These are phyloP conservation scores for Annulohypoxylon nitens DNA, from an alignment of 495 filamentous ascomycete species.

Conservation along the genomic window DNA sequence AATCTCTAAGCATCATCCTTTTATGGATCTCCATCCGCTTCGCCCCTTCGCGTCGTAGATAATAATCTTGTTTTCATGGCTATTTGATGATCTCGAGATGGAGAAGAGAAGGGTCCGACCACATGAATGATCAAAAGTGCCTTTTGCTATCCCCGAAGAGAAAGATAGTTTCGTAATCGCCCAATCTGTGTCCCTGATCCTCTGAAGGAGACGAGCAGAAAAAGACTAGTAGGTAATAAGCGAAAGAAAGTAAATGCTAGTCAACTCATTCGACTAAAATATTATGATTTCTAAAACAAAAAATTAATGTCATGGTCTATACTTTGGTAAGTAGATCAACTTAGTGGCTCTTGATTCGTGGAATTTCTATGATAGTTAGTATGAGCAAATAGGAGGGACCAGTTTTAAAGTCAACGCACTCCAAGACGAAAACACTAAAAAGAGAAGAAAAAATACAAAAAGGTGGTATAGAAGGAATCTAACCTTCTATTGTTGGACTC, in stretches of 20 bases:
- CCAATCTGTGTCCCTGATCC: too few species aligned
- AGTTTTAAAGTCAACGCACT: too few species aligned
- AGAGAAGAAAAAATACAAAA: slow-evolving; percentile 29
- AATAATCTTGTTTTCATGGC: background rate
- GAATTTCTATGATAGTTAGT: too few species aligned
- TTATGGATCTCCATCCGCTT: background rate
- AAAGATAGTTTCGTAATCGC: too few species aligned
- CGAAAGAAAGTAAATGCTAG: background rate
- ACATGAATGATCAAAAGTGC: background rate
- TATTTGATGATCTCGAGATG: background rate
- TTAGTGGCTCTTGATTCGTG: too few species aligned
- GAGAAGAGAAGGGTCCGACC: background rate
- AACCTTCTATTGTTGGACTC: slow-evolving; percentile 49
- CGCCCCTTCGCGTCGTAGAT: background rate
- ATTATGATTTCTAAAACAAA: background rate
- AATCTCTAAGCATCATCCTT: background rate
- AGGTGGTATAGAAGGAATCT: slow-evolving; percentile 45
- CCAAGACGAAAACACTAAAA: background rate
- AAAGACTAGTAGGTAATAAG: too few species aligned
- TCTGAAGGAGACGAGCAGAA: background rate
- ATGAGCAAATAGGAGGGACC: too few species aligned
- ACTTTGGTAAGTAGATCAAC: too few species aligned
- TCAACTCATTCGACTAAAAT: background rate
- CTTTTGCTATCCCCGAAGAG: background rate
- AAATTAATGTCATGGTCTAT: too few species aligned